Evolutionary conservation across 2,329 filamentous ascomycete genomes (phyloP).

Genomic region (Huntiella savannae): DNA sequence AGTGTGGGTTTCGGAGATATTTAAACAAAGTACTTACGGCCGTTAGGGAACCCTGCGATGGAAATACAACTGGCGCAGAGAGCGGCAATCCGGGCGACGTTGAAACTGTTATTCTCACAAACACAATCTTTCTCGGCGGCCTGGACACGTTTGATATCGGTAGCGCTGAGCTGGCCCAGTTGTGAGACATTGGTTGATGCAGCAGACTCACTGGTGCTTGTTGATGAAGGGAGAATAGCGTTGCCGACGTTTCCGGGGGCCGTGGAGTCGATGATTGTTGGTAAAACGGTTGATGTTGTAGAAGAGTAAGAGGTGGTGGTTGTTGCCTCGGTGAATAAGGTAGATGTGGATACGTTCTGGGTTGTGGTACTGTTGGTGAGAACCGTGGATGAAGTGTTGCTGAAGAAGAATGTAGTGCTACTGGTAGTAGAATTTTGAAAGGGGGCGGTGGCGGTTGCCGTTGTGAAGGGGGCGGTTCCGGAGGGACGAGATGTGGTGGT

Average conservation of each 20-base stretch:
- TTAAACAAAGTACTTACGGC: conserved; percentile 16
- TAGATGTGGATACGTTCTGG: too few species aligned
- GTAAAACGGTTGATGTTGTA: not conserved
- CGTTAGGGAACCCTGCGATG: conserved; percentile 17
- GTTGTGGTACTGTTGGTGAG: not conserved
- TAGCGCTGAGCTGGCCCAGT: conserved; percentile 11
- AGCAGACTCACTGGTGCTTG: conserved; percentile 7
- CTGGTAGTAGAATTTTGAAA: not conserved
- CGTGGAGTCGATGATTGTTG: conserved; percentile 8
- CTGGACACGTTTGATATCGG: conserved; percentile 13
- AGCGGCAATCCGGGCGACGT: conserved; percentile 21
- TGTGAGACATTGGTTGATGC: conserved; percentile 8
- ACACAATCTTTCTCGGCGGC: conserved; percentile 20
- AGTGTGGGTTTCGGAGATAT: not conserved
- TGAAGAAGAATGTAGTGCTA: conserved; percentile 3
- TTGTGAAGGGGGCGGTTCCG: not conserved
- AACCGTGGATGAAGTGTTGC: not conserved
- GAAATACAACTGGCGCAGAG: conserved; percentile 23
- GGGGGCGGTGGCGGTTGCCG: not conserved
- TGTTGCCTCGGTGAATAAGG: not conserved
- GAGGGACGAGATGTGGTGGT: not conserved
- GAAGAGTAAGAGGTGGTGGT: not conserved
- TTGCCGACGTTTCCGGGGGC: conserved; percentile 12
- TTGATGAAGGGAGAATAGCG: conserved; percentile 6
- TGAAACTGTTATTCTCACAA: conserved; percentile 22